These are phyloP conservation scores for Arthrobotrys sinensis DNA, from an alignment of 2,329 filamentous ascomycete genomes.

Conservation along the genomic window DNA sequence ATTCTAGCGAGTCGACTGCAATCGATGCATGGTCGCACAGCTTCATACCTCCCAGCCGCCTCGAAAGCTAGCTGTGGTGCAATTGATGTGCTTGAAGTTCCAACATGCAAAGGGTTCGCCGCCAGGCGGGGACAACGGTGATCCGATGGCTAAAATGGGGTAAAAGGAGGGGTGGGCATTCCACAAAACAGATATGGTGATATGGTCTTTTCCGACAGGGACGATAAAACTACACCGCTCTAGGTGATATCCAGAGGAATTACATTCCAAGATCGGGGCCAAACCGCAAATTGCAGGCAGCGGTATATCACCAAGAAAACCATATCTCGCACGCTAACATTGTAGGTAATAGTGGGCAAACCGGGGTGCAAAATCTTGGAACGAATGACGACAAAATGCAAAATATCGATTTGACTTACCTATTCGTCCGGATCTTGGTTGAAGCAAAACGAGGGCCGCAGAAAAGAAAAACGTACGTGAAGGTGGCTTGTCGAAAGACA, in stretches of 20 bases:
- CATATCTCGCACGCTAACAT: constrained; percentile 18
- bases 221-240: constrained; percentile 15
- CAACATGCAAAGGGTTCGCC: constrained; percentile 26
- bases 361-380: constrained; percentile 24
- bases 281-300: constrained; percentile 20
- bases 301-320: constrained; percentile 33
- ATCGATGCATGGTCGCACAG: constrained; percentile 52
- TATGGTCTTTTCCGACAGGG: constrained; percentile 5
- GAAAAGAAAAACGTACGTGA: constrained; percentile 21
- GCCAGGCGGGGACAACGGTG: constrained; percentile 47
- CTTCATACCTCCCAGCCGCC: constrained; percentile 39
- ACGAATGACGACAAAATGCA: constrained; percentile 30
- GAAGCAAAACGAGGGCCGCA: constrained; percentile 36
- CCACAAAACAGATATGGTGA: constrained; percentile 21
- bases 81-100: constrained; percentile 15
- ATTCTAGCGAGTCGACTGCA: constrained; percentile 35
- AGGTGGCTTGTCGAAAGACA: constrained; percentile 22
- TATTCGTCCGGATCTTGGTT: constrained; percentile 1
- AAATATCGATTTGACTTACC: constrained; percentile 23
- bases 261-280: constrained; percentile 35
- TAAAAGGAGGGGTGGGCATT: constrained; percentile 49
- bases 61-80: constrained; percentile 9
- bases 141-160: constrained; percentile 58
- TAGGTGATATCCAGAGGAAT: constrained; percentile 40
- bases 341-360: constrained; percentile 17